phyloP scores from a whole-genome alignment of 2,329 filamentous ascomycete genomes.

The Alternaria brassicae region DNA sequence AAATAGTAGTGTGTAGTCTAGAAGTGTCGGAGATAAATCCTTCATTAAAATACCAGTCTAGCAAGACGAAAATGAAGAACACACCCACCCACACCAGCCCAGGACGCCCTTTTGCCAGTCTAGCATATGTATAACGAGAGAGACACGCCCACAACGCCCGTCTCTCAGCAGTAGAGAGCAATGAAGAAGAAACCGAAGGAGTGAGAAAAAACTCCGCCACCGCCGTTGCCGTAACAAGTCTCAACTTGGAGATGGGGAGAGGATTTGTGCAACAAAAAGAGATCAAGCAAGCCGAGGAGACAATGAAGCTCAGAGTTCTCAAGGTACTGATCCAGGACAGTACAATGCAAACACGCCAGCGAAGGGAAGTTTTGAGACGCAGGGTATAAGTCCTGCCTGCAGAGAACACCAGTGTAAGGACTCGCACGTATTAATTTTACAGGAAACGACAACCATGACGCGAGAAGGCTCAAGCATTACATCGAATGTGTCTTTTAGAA shows the following conservation, averaged over 20 bases:
- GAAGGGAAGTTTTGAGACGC: conserved; percentile 47
- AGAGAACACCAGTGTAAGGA: conserved; percentile 47
- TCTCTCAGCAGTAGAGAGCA: conserved; percentile 19
- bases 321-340: conserved; percentile 37
- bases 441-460: conserved; percentile 19
- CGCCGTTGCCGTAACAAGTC: conserved; percentile 16
- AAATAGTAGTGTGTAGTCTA: conserved; percentile 43
- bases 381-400: conserved; percentile 51
- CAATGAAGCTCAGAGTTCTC: conserved; percentile 29
- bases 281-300: conserved; percentile 27
- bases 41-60: conserved; percentile 54
- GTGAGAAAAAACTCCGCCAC: no score
- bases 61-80: conserved; percentile 21
- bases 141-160: conserved; percentile 46
- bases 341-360: conserved; percentile 28
- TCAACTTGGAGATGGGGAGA: conserved; percentile 33
- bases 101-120: conserved; percentile 44
- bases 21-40: conserved; percentile 44
- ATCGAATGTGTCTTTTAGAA: not conserved
- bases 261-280: conserved; percentile 37
- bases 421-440: conserved; percentile 44
- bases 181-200: conserved; percentile 13
- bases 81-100: conserved; percentile 23
- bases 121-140: conserved; percentile 27
- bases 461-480: conserved; percentile 5